Percentiles rank a stretch among this genome's conserved stretches.
Conservation (phyloP, 108 stramenopile species). For the Stephanodiscus triporus region DNA sequence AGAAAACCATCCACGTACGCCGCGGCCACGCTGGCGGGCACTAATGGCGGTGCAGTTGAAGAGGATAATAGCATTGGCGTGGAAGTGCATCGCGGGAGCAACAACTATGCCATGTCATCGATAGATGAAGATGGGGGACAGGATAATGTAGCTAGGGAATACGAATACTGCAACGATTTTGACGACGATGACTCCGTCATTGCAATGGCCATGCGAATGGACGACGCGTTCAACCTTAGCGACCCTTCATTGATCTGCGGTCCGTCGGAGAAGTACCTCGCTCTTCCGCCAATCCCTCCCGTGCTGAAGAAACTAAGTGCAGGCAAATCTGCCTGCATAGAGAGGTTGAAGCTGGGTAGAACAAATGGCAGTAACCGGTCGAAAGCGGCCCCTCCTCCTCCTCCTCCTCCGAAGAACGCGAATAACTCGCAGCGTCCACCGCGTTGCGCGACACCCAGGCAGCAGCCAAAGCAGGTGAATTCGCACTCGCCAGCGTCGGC, state of each 20-base stretch:
- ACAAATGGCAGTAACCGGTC: neutral
- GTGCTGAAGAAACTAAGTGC: neutral
- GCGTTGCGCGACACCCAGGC: neutral
- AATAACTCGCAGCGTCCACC: neutral
- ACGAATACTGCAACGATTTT: neutral
- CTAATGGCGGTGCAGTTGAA: too few species aligned
- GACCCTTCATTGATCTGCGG: neutral
- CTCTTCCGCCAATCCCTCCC: neutral
- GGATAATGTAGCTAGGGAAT: neutral
- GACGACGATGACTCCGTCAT: constrained; percentile 42
- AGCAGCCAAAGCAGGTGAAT: constrained; percentile 5
- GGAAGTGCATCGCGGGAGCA: neutral
- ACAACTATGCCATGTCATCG: neutral
- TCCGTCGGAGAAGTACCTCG: too few species aligned
- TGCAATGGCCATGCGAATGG: constrained; percentile 44
- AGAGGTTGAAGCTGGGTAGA: neutral
- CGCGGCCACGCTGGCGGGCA: too few species aligned
- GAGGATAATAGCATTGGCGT: neutral
- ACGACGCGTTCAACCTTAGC: constrained; percentile 36
- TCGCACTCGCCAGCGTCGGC: constrained; percentile 1
- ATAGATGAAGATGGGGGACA: neutral
- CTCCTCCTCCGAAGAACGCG: neutral
- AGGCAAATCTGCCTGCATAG: too few species aligned
- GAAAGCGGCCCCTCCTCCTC: neutral
- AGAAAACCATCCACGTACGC: neutral